A percentile compares a stretch with the other conserved stretches of the same genome.
phyloP scores from a whole-genome alignment of 1,139 yeast species.

The Hemisphaericaspora xylofermentans region DNA sequence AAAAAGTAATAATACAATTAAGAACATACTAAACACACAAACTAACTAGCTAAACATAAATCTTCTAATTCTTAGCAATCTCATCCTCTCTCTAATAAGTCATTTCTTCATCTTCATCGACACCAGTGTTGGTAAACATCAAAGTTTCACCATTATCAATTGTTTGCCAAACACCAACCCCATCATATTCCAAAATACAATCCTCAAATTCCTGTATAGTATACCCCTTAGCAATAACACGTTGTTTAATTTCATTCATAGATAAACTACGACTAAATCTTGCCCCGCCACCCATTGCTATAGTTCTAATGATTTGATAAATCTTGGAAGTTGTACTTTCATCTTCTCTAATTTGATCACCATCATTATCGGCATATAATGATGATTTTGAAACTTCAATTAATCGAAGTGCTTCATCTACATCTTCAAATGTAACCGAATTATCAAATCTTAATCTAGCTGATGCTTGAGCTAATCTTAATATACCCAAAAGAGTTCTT shows the following conservation, averaged over 20 bases:
- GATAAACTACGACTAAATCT: constrained; percentile 43
- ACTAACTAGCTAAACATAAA: background rate
- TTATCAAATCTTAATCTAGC: constrained; percentile 85
- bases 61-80: too few species aligned
- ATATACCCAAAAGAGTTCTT: constrained; percentile 85
- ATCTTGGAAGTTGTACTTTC: constrained; percentile 56
- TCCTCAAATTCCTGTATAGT: constrained; percentile 75
- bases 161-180: constrained; percentile 74
- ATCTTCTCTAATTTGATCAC: constrained; percentile 49
- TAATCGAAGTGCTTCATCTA: constrained; percentile 91
- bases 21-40: background rate
- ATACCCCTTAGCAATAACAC: constrained; percentile 82
- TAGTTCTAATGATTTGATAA: constrained; percentile 55
- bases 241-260: constrained; percentile 59
- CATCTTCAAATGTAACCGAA: constrained; percentile 73
- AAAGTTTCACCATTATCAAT: constrained; percentile 64
- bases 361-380: constrained; percentile 55
- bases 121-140: constrained; percentile 35
- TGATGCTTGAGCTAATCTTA: constrained; percentile 91
- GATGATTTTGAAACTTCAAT: constrained; percentile 85
- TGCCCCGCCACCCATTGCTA: constrained; percentile 51
- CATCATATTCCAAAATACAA: constrained; percentile 73
- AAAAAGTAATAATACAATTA: too few species aligned
- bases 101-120: constrained; percentile 25
- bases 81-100: constrained; percentile 5